Conservation (phyloP, 2,329 filamentous ascomycete genomes). For the Fusarium sp. region DNA sequence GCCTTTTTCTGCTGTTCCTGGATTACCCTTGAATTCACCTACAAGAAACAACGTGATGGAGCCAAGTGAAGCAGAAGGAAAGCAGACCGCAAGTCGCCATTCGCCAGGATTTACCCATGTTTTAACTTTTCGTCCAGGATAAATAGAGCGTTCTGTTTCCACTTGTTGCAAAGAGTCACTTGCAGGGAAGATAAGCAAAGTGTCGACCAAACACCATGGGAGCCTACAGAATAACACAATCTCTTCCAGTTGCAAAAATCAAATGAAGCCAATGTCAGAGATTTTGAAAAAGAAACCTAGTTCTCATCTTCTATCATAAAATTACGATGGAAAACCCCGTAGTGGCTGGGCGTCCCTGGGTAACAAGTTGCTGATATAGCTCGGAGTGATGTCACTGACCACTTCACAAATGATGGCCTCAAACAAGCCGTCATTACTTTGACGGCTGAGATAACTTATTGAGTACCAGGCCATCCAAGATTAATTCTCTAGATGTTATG, state of each 20-base stretch:
- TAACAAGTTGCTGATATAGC: background rate
- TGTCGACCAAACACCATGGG: background rate
- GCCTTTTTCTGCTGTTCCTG: background rate
- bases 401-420: background rate
- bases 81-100: background rate
- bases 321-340: no score
- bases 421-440: background rate
- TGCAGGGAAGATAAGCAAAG: background rate
- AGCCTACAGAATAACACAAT: background rate
- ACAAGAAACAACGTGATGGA: background rate
- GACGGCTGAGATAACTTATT: background rate
- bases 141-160: background rate
- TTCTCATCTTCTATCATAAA: background rate
- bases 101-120: background rate
- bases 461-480: background rate
- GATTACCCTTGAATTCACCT: background rate
- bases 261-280: background rate
- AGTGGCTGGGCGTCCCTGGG: background rate
- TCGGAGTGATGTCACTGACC: no score
- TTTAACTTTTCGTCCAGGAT: background rate
- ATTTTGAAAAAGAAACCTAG: background rate
- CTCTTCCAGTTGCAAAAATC: no score
- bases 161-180: background rate
- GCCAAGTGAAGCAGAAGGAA: background rate
- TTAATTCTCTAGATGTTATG: background rate